A percentile compares a stretch with the other conserved stretches of the same genome.
These are phyloP conservation scores for Barbarea vulgaris DNA, from an alignment of 345 rosid genomes.

Conservation along the genomic window DNA sequence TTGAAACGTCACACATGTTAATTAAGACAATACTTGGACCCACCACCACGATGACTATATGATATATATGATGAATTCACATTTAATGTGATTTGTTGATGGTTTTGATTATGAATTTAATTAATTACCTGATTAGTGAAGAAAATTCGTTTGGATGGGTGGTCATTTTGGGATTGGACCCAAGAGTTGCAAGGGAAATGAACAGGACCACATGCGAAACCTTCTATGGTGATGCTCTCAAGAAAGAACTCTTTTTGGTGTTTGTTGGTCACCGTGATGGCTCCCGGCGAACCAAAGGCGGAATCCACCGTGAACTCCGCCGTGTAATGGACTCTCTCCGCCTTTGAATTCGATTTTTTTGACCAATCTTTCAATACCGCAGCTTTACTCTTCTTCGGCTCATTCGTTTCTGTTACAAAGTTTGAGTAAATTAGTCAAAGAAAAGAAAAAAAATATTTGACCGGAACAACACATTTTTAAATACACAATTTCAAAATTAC, in stretches of 20 bases:
- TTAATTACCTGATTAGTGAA: constrained; percentile 76
- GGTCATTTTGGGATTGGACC: constrained; percentile 79
- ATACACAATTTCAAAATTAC: neutral
- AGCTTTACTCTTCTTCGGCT: constrained; percentile 73
- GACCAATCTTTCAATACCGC: constrained; percentile 87
- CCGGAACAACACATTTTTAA: neutral
- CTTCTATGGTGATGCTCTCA: constrained; percentile 86
- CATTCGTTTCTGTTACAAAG: constrained; percentile 60
- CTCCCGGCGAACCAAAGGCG: constrained; percentile 82
- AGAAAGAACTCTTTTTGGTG: constrained; percentile 89
- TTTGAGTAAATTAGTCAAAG: neutral
- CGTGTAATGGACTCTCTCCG: constrained; percentile 83
- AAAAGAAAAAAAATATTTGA: neutral
- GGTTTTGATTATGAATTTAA: neutral
- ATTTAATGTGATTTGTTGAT: constrained; percentile 5
- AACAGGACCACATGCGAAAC: constrained; percentile 78
- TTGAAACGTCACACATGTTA: constrained; percentile 15
- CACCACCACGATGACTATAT: constrained; percentile 18
- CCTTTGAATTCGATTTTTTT: constrained; percentile 68
- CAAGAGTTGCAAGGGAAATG: constrained; percentile 97
- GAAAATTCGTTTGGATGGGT: constrained; percentile 69
- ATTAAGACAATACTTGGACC: constrained; percentile 26
- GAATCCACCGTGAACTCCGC: constrained; percentile 83
- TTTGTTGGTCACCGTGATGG: constrained; percentile 78
- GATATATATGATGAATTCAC: neutral